These are phyloP conservation scores for Clitopilus passeckerianus DNA, from an alignment of 768 basidiomycete genomes.

Conservation along the genomic window DNA sequence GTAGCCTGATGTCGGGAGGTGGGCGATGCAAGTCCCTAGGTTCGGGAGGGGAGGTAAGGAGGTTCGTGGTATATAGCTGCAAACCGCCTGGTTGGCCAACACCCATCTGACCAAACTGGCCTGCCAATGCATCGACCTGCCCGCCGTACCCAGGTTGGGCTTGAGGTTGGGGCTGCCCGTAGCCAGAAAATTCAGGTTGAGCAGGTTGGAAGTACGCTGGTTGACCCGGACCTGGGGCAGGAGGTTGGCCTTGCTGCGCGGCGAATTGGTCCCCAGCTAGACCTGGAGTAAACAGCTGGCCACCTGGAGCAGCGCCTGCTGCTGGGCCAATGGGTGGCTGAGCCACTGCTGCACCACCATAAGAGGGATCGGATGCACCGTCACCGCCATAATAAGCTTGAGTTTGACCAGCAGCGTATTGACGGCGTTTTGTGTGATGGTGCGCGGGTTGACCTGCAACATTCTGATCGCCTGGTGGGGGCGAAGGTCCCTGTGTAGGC, in stretches of 20 bases:
- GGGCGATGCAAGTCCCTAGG: conserved; percentile 76
- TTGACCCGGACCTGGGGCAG: conserved; percentile 19
- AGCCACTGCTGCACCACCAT: conserved; percentile 30
- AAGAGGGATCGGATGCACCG: conserved; percentile 38
- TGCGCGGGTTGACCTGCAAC: conserved; percentile 41
- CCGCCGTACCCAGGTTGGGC: background rate
- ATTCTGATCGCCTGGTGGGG: conserved; percentile 30
- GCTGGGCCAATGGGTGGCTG: conserved; percentile 24
- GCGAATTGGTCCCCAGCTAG: conserved; percentile 64
- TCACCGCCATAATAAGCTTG: conserved; percentile 76
- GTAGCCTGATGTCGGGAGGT: conserved; percentile 88
- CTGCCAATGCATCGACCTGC: conserved; percentile 57
- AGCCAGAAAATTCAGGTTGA: conserved; percentile 23
- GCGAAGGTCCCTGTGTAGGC: conserved; percentile 37
- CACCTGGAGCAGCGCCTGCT: conserved; percentile 13
- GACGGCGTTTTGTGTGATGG: conserved; percentile 66
- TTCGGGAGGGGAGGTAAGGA: conserved; percentile 90
- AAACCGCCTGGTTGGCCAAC: conserved; percentile 74
- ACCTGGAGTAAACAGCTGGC: conserved; percentile 85
- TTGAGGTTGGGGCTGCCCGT: conserved; percentile 34
- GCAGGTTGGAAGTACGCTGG: conserved; percentile 31
- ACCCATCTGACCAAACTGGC: conserved; percentile 90
- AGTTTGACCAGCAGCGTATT: conserved; percentile 93
- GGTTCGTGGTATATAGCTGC: conserved; percentile 81
- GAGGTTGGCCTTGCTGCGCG: conserved; percentile 49